A percentile compares a stretch with the other conserved stretches of the same genome.
Conservation (phyloP, 225 moss, liverwort and hornwort genomes). For the Pseudisothecium myosuroides region DNA sequence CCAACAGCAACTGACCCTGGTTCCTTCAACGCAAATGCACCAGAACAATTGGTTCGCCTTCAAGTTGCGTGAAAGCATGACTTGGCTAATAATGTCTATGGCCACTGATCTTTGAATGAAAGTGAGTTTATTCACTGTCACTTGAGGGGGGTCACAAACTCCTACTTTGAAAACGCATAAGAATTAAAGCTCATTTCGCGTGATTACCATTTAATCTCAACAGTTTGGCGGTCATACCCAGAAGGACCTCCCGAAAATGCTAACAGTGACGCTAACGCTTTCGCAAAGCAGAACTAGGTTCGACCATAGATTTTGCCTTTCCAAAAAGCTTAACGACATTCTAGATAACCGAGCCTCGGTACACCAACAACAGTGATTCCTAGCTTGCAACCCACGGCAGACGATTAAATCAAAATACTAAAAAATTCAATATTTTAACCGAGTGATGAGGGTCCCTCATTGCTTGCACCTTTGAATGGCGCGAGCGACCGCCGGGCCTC, state of each 20-base stretch:
- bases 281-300: neutral
- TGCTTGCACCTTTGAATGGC: constrained; percentile 51
- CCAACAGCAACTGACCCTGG: neutral
- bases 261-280: neutral
- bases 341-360: neutral
- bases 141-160: neutral
- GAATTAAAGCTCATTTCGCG: neutral
- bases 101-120: neutral
- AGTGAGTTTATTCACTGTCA: neutral
- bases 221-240: neutral
- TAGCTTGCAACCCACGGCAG: neutral
- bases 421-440: neutral
- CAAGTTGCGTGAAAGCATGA: neutral
- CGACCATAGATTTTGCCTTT: neutral
- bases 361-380: neutral
- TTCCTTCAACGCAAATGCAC: too few relatives aligned
- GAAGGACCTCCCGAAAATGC: neutral
- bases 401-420: neutral
- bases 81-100: neutral
- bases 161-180: neutral
- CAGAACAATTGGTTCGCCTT: neutral
- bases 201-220: neutral
- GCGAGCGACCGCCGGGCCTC: constrained; percentile 51
- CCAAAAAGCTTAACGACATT: neutral
- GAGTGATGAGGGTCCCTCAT: neutral